phyloP scores from a whole-genome alignment of 2,329 filamentous ascomycete species.

The Aureobasidium sp. region DNA sequence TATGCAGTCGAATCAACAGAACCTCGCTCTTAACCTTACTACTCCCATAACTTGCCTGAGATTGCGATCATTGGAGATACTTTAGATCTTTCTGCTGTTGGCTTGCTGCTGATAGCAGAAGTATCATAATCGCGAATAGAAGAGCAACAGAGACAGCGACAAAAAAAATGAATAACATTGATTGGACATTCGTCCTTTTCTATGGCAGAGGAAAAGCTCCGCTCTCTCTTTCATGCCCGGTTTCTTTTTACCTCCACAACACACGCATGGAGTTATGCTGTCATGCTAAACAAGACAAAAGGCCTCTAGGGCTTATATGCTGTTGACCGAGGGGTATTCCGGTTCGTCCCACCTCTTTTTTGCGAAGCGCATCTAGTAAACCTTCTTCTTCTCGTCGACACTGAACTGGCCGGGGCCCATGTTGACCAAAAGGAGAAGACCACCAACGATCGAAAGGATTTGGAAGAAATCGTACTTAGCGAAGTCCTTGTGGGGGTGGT shows the following conservation, averaged over 20 bases:
- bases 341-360: neutral
- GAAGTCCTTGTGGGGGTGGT: conserved; percentile 99
- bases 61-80: too few relatives aligned
- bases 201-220: neutral
- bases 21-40: neutral
- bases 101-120: too few relatives aligned
- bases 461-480: conserved; percentile 99
- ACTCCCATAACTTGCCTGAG: too few relatives aligned
- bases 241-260: neutral
- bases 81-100: too few relatives aligned
- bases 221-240: neutral
- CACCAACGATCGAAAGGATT: conserved; percentile 95
- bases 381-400: conserved; percentile 99
- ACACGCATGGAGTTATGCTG: neutral
- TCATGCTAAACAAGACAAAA: neutral
- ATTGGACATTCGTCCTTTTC: neutral
- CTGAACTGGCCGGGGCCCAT: conserved; percentile 96
- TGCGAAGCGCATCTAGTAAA: conserved; percentile 57
- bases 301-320: neutral
- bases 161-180: neutral
- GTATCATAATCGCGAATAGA: too few relatives aligned
- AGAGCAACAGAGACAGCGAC: too few relatives aligned
- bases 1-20: neutral
- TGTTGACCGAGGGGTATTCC: neutral
- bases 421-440: conserved; percentile 93